These are phyloP conservation scores for Fusarium nanum DNA, from an alignment of 2,329 filamentous ascomycete species.

Conservation along the genomic window DNA sequence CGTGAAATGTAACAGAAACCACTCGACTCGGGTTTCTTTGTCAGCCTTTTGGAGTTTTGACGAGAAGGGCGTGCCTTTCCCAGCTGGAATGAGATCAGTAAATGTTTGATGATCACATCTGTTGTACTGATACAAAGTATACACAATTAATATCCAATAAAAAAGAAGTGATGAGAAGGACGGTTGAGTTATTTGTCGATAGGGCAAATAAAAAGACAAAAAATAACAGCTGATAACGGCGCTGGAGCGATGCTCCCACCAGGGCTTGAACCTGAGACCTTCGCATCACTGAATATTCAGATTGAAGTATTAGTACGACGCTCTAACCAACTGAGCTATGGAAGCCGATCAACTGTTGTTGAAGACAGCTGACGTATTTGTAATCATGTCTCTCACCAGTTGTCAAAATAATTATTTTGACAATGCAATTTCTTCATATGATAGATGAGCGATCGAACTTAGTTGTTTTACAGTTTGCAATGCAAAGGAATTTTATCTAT, in stretches of 20 bases:
- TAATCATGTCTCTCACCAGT: rapidly evolving
- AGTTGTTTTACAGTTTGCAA: not conserved
- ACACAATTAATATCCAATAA: no score
- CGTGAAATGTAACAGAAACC: no score
- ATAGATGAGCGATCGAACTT: rapidly evolving
- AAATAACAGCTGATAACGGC: not conserved
- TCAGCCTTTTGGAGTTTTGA: no score
- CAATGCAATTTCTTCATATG: rapidly evolving
- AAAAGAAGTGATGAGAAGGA: no score
- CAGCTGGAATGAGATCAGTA: no score
- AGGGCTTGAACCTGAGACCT: not conserved
- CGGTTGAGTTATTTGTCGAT: no score
- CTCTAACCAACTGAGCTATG: not conserved
- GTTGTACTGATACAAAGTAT: no score
- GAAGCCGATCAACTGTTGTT: not conserved
- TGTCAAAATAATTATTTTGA: not conserved
- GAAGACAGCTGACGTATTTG: rapidly evolving
- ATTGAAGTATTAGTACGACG: not conserved
- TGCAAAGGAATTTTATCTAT: rapidly evolving
- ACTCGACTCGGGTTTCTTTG: not conserved
- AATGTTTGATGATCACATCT: no score
- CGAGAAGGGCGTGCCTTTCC: no score
- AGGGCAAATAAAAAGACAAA: not conserved
- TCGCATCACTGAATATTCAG: not conserved
- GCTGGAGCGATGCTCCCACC: not conserved